Conservation (phyloP, 2,329 filamentous ascomycete species). For the Pseudocercospora cruenta region DNA sequence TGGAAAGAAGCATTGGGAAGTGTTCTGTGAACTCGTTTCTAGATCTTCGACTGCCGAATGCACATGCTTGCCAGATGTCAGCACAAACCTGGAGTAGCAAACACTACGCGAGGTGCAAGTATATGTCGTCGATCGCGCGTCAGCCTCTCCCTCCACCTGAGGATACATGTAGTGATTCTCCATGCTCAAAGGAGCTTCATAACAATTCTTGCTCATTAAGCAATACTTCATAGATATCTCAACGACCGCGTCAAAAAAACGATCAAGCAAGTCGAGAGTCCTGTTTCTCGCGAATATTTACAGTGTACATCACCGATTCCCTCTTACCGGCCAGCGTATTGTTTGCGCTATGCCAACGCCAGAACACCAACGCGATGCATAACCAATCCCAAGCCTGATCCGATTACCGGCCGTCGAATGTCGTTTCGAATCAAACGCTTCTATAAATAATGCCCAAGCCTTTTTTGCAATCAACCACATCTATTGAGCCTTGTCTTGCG, state of each 20-base stretch:
- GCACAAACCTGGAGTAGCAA: too few species aligned
- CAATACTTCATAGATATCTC: neutral
- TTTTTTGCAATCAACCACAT: neutral
- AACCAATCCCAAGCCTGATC: neutral
- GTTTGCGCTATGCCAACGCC: neutral
- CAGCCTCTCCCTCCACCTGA: neutral
- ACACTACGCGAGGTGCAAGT: neutral
- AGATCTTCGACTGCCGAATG: too few species aligned
- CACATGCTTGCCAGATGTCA: too few species aligned
- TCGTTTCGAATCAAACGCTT: neutral
- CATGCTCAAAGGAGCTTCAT: neutral
- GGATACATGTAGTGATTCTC: neutral
- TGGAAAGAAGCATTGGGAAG: too few species aligned
- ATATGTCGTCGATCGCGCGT: neutral
- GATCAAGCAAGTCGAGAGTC: neutral
- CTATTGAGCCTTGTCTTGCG: conserved; percentile 50
- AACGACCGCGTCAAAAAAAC: neutral
- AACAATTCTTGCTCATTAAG: neutral
- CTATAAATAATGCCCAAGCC: neutral
- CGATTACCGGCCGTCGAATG: neutral
- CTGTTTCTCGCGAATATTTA: neutral
- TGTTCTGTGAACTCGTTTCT: too few species aligned
- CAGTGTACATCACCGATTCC: neutral
- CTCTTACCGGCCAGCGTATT: neutral
- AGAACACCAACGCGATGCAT: neutral